A percentile compares a stretch with the other conserved stretches of the same genome.
These are phyloP conservation scores for Botrytis pseudocinerea DNA, from an alignment of 2,329 filamentous ascomycete species.

Conservation along the genomic window DNA sequence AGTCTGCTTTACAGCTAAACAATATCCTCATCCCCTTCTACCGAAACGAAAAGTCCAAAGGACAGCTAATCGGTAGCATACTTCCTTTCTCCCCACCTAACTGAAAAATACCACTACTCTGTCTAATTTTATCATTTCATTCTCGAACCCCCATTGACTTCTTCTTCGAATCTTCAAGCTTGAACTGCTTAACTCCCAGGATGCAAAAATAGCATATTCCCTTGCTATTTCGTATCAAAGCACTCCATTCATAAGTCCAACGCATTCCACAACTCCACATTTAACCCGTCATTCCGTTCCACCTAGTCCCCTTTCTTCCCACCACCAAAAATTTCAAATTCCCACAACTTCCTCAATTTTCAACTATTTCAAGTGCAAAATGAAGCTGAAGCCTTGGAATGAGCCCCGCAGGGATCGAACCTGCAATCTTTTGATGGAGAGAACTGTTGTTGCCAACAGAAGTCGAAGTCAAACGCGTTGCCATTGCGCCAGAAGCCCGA, in stretches of 20 bases:
- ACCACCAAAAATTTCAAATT: not conserved
- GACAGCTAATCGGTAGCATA: not conserved
- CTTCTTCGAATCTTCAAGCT: not conserved
- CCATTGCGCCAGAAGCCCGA: constrained; percentile 13
- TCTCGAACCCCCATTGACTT: not conserved
- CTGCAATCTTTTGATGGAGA: constrained; percentile 18
- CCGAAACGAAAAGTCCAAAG: not conserved
- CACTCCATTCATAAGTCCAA: not conserved
- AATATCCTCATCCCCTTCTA: not conserved
- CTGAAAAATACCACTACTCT: not conserved
- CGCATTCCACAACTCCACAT: not conserved
- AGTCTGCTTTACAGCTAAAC: not conserved
- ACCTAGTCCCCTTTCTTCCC: too few relatives aligned
- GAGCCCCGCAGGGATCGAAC: constrained; percentile 9
- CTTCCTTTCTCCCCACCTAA: not conserved
- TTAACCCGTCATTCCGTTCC: not conserved
- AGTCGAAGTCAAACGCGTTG: constrained; percentile 21
- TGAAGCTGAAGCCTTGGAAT: not conserved
- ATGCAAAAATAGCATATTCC: not conserved
- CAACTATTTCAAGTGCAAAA: not conserved
- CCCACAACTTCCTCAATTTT: not conserved
- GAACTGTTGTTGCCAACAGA: not conserved
- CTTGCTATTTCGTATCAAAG: not conserved
- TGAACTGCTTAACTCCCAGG: not conserved
- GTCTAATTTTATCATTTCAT: not conserved